phyloP scores from a whole-genome alignment of 768 basidiomycete species.

The Rhodotorula babjevae region DNA sequence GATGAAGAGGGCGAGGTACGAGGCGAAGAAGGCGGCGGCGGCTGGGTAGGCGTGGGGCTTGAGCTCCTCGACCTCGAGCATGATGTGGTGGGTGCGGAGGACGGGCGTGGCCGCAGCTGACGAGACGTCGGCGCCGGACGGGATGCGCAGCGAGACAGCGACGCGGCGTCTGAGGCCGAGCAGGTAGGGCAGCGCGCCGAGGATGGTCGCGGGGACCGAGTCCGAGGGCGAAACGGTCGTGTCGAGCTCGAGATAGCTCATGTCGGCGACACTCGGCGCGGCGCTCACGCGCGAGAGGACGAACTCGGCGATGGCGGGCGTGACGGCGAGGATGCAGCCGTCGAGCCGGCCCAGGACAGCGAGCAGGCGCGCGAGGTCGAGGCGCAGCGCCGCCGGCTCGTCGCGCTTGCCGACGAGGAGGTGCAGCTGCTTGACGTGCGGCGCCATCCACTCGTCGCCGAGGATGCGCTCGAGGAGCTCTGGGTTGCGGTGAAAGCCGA shows the following conservation, averaged over 20 bases:
- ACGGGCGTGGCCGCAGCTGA: background rate
- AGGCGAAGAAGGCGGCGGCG: background rate
- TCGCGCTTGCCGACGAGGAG: background rate
- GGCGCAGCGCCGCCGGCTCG: background rate
- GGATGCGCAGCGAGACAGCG: background rate
- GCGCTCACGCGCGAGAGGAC: background rate
- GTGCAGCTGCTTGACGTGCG: background rate
- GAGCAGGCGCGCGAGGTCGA: background rate
- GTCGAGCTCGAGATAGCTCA: background rate
- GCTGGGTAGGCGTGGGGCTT: background rate
- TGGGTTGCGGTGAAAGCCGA: constrained; percentile 11
- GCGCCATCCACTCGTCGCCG: background rate
- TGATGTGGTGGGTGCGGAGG: background rate
- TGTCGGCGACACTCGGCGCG: background rate
- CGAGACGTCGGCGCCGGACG: background rate
- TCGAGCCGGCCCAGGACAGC: background rate
- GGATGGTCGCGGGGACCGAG: background rate
- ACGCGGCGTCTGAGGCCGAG: background rate
- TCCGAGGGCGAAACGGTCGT: background rate
- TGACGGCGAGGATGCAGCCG: background rate
- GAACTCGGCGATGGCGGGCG: background rate
- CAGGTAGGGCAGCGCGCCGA: background rate
- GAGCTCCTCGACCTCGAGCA: background rate
- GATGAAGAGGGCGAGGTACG: background rate
- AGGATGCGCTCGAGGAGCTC: background rate